Percentiles rank a stretch among this genome's conserved stretches.
Evolutionary conservation across 805 yeast species (phyloP).

Genomic region (Debaryomyces maramus): DNA sequence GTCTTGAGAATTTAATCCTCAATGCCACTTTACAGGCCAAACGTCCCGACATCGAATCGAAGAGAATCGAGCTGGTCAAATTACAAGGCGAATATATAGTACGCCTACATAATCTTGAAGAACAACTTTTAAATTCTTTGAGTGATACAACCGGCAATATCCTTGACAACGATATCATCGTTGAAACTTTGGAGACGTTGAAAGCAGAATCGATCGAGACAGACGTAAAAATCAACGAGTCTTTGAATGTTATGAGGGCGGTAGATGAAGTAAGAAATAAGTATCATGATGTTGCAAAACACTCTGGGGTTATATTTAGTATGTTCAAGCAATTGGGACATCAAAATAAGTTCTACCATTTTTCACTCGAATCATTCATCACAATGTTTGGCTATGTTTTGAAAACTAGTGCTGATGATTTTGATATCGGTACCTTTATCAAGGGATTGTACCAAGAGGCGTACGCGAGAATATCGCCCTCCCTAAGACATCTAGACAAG

Average conservation of each 20-base stretch:
- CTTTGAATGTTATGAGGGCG: constrained; percentile 52
- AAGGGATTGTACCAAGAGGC: constrained; percentile 45
- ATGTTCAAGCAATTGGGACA: constrained; percentile 38
- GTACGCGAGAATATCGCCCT: constrained; percentile 46
- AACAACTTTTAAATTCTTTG: constrained; percentile 55
- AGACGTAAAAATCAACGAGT: constrained; percentile 52
- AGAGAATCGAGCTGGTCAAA: constrained; percentile 53
- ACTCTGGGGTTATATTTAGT: constrained; percentile 51
- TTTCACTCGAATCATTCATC: constrained; percentile 45
- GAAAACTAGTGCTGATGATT: constrained; percentile 14
- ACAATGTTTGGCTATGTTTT: constrained; percentile 16
- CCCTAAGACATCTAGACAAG: constrained; percentile 47
- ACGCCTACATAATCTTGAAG: constrained; percentile 56
- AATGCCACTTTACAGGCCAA: constrained; percentile 53
- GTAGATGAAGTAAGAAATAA: constrained; percentile 49
- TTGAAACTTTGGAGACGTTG: constrained; percentile 60
- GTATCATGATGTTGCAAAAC: constrained; percentile 56
- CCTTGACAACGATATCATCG: constrained; percentile 63
- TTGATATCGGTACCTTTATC: constrained; percentile 27
- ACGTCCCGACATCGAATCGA: constrained; percentile 65
- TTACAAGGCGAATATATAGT: constrained; percentile 60
- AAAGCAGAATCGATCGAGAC: constrained; percentile 63
- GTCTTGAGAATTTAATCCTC: constrained; percentile 62
- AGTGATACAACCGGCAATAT: constrained; percentile 59
- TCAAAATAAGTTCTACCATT: constrained; percentile 57